Conservation (phyloP, 1,284 basidiomycete genomes). For the Pyrrhoderma noxium region DNA sequence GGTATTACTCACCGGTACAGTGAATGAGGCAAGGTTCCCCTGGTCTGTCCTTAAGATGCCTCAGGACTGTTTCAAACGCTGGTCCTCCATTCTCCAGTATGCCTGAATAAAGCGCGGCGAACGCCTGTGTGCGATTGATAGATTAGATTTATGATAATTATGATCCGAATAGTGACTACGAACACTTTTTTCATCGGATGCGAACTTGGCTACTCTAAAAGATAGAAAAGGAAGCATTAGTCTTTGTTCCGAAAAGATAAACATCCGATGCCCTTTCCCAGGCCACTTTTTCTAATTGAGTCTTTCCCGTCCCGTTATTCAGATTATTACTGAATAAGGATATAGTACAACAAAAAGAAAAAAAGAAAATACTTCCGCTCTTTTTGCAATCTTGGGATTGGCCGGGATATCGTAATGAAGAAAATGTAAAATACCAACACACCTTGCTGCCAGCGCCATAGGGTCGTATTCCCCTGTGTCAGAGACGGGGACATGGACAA, state of each 20-base stretch:
- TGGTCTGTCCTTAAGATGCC: slow-evolving; percentile 33
- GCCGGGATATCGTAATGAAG: no score
- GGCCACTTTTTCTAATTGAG: no score
- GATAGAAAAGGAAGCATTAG: background rate
- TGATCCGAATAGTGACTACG: slow-evolving; percentile 7
- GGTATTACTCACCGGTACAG: slow-evolving; percentile 32
- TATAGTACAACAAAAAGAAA: background rate
- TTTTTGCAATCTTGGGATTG: no score
- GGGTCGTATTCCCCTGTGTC: slow-evolving; percentile 22
- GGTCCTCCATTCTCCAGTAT: slow-evolving; percentile 30
- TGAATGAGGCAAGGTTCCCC: slow-evolving; percentile 35
- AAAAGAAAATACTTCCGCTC: background rate
- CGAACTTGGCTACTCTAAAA: slow-evolving; percentile 25
- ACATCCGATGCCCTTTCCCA: no score
- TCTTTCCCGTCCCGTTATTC: no score
- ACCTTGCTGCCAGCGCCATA: slow-evolving; percentile 26
- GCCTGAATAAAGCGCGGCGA: slow-evolving; percentile 28
- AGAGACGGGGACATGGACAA: slow-evolving; percentile 24
- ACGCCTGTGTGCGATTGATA: slow-evolving; percentile 26
- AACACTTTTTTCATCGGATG: slow-evolving; percentile 27
- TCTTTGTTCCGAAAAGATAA: no score
- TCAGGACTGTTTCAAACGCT: slow-evolving; percentile 30
- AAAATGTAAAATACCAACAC: background rate
- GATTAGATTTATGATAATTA: background rate
- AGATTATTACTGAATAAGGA: no score